These are phyloP conservation scores for Phytopythium cucurbitacearum DNA, from an alignment of 352 stramenopile species.

Conservation along the genomic window DNA sequence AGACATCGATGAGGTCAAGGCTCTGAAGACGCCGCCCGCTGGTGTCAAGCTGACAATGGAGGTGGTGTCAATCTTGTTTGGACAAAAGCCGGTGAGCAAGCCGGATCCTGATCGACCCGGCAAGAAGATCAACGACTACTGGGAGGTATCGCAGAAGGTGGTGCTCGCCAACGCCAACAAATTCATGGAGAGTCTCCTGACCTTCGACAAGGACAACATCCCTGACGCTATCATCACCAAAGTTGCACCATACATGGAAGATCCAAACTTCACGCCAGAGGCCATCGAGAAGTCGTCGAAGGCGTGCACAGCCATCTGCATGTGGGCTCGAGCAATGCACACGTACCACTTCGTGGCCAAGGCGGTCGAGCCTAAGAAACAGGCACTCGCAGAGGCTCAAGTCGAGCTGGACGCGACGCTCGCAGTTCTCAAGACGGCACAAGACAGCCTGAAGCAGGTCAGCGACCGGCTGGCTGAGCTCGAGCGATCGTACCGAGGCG, in stretches of 20 bases:
- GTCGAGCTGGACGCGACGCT: conserved; percentile 86
- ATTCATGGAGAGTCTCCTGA: conserved; percentile 87
- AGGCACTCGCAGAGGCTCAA: conserved; percentile 79
- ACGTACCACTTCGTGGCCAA: conserved; percentile 91
- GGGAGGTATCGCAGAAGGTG: conserved; percentile 87
- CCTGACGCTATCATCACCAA: conserved; percentile 84
- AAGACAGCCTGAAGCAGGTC: conserved; percentile 80
- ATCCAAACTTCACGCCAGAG: conserved; percentile 88
- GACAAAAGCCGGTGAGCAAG: conserved; percentile 87
- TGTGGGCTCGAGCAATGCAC: conserved; percentile 93
- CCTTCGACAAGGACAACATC: conserved; percentile 94
- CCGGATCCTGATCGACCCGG: conserved; percentile 81
- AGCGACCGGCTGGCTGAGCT: conserved; percentile 81
- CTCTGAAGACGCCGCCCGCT: conserved; percentile 85
- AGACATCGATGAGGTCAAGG: conserved; percentile 92
- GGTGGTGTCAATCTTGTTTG: conserved; percentile 89
- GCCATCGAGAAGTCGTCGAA: conserved; percentile 92
- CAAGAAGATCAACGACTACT: conserved; percentile 92
- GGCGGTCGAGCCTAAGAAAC: conserved; percentile 91
- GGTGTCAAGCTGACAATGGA: conserved; percentile 93
- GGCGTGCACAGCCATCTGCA: conserved; percentile 89
- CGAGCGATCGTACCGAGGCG: conserved; percentile 80
- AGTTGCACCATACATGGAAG: conserved; percentile 81
- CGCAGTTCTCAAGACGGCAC: conserved; percentile 72
- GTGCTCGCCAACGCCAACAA: conserved; percentile 91